Conservation (phyloP, 345 rosid genomes). For the Populus ilicifolia region DNA sequence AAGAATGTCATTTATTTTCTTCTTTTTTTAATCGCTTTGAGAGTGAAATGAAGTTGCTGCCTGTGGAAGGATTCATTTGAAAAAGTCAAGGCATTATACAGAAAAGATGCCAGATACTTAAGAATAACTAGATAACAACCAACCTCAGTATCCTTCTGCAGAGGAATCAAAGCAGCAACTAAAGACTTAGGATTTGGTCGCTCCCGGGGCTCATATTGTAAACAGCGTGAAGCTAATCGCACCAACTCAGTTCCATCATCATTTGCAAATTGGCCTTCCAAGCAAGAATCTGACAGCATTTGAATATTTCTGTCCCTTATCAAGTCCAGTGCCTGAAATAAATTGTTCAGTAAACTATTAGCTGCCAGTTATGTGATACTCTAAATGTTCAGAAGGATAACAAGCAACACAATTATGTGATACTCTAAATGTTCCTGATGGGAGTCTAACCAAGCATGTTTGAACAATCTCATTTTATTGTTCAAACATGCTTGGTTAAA, state of each 20-base stretch:
- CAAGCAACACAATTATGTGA: background rate
- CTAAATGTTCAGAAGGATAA: background rate
- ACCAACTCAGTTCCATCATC: slow-evolving; percentile 73
- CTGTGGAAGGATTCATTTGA: slow-evolving; percentile 3
- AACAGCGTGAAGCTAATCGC: slow-evolving; percentile 72
- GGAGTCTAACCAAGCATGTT: no score
- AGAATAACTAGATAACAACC: slow-evolving; percentile 10
- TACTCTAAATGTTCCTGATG: no score
- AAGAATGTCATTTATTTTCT: background rate
- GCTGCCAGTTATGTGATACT: background rate
- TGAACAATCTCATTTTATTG: background rate
- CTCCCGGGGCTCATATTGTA: slow-evolving; percentile 77
- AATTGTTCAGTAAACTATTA: slow-evolving; percentile 9
- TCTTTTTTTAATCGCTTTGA: background rate
- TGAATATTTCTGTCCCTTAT: slow-evolving; percentile 80
- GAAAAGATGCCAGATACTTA: background rate
- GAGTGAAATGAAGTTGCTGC: background rate
- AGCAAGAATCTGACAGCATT: slow-evolving; percentile 79
- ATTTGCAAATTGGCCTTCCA: slow-evolving; percentile 75
- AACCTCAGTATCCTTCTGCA: slow-evolving; percentile 82
- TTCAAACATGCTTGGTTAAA: background rate
- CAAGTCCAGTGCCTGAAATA: slow-evolving; percentile 76
- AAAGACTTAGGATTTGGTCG: slow-evolving; percentile 72
- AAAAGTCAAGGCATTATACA: background rate
- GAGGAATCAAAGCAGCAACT: slow-evolving; percentile 64